Evolutionary conservation across 1,139 yeast genomes (phyloP), one percentile per base, ranked within the genome.

Genomic region (Zygotorulaspora mrakii): DNA sequence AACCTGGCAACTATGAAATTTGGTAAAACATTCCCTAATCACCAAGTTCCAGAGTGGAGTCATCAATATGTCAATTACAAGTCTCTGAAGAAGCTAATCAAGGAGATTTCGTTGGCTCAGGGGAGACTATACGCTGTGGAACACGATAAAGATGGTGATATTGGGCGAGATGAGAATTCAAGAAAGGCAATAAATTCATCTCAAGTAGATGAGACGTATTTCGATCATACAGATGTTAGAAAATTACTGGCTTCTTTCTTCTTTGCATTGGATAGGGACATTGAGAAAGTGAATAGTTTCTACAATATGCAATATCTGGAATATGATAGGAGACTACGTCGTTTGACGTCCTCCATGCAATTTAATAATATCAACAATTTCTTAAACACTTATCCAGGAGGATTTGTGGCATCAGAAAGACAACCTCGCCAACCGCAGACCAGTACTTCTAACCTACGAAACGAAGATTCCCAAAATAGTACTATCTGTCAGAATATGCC

Each of bases 1-100:
- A n/a, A n/a, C n/a, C n/a, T n/a, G n/a, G n/a, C n/a, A n/a, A n/a
- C n/a, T n/a, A n/a, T 86, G 95, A 86, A 86, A 73, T 86, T 86
- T 63, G 95, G 94, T 25, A 86, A 86, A 61, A 83, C 87, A 61
- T 70, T 86, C 52, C 65, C 80, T 27, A 70, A 85, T 42, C 95
- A 89, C 63, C 95, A 87, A 68, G 86, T 89, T 45, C 96, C 96
- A 6, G 96, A 88, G 66, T 89, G 97, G 96, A 71, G 74, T 40
- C 70, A 71, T 34, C 76, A 74, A 54, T 89, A 91, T 59, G 76
- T 89, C 71, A 84, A 87, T 65, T 91, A 91, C 66, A 91, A 89
- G 63, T 79, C 74, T 40, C 71, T 91, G 53, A 91, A 91, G 68
- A 82, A 83, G 59, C 74, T 79, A 52, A 84, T 89, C 65, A 86